A percentile compares a stretch with the other conserved stretches of the same genome.
Conservation (phyloP, 2,329 filamentous ascomycete genomes). For the Diaporthe caulivora region DNA sequence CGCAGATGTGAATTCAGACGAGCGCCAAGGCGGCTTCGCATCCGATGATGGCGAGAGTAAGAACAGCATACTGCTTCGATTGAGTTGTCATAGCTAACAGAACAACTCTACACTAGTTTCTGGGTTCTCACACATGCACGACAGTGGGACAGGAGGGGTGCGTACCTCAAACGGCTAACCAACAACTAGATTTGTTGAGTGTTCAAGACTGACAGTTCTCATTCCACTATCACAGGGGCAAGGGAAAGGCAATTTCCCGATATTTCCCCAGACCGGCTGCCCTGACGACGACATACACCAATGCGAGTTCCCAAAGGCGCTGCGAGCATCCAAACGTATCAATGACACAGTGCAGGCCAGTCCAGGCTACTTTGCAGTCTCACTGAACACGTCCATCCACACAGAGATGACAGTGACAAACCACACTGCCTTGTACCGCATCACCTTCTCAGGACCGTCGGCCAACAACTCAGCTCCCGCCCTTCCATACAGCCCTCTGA, state of each 20-base stretch:
- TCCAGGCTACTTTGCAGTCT: constrained; percentile 65
- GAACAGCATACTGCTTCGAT: neutral
- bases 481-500: constrained; percentile 58
- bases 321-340: constrained; percentile 56
- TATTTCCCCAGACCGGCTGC: constrained; percentile 52
- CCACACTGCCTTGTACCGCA: constrained; percentile 64
- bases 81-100: neutral
- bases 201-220: neutral
- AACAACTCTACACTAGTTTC: constrained; percentile 41
- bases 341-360: constrained; percentile 59
- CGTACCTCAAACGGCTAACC: constrained; percentile 41
- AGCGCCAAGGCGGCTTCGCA: constrained; percentile 46
- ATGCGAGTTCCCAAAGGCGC: constrained; percentile 61
- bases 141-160: constrained; percentile 49
- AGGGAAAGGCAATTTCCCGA: constrained; percentile 52
- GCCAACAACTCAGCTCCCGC: constrained; percentile 42
- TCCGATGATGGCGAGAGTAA: constrained; percentile 44
- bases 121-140: constrained; percentile 49
- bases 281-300: constrained; percentile 49
- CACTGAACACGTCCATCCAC: constrained; percentile 59
- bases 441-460: constrained; percentile 55
- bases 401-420: constrained; percentile 65
- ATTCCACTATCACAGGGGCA: constrained; percentile 36
- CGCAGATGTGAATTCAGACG: constrained; percentile 44
- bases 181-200: neutral